A percentile compares a stretch with the other conserved stretches of the same genome.
Conservation (phyloP, 2,329 filamentous ascomycete genomes). For the Neobulgaria alba region DNA sequence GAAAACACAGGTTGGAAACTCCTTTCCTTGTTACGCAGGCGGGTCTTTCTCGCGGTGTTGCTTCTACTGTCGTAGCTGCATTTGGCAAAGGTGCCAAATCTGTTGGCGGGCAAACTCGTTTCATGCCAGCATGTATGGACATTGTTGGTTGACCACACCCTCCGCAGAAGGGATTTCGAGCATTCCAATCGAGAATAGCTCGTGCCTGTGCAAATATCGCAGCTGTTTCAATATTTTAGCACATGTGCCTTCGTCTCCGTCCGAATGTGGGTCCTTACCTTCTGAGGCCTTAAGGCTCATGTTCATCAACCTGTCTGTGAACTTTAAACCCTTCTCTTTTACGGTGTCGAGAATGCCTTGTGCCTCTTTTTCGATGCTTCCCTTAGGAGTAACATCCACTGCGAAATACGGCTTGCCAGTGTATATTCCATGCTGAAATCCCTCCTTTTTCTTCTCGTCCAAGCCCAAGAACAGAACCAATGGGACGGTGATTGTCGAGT, state of each 20-base stretch:
- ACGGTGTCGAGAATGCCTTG: conserved; percentile 49
- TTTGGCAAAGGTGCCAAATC: conserved; percentile 41
- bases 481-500: conserved; percentile 59
- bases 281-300: conserved; percentile 39
- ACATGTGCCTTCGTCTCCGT: not conserved
- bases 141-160: conserved; percentile 79
- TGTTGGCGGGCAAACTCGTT: conserved; percentile 67
- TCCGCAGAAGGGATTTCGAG: conserved; percentile 83
- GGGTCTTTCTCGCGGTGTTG: conserved; percentile 44
- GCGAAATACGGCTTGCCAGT: conserved; percentile 80
- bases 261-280: conserved; percentile 29
- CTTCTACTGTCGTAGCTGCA: conserved; percentile 27
- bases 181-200: conserved; percentile 89
- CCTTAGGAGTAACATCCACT: conserved; percentile 73
- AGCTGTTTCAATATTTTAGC: conserved; percentile 40
- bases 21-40: conserved; percentile 76
- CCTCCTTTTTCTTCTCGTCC: conserved; percentile 50
- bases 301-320: conserved; percentile 56
- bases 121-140: conserved; percentile 70
- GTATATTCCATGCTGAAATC: conserved; percentile 55
- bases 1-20: conserved; percentile 85
- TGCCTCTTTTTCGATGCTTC: conserved; percentile 51
- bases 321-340: conserved; percentile 53
- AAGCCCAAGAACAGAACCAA: conserved; percentile 79
- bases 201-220: conserved; percentile 86